Evolutionary conservation across 768 basidiomycete genomes (phyloP).

Genomic region (Pisolithus microcarpus): DNA sequence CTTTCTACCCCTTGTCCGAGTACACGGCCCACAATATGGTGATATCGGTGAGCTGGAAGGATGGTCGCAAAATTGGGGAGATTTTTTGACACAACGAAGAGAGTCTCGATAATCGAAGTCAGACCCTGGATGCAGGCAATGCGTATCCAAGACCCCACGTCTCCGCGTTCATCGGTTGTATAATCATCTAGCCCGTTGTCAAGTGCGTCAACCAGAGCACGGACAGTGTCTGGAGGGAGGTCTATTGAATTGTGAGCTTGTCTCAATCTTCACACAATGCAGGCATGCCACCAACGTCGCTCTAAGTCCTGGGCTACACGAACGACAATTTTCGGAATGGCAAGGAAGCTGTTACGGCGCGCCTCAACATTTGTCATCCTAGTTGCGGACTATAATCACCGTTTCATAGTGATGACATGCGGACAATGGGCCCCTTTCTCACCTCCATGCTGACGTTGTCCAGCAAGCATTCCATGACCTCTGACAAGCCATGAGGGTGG

Average conservation of each 20-base stretch:
- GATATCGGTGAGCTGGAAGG: constrained; percentile 53
- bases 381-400: constrained; percentile 25
- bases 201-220: constrained; percentile 47
- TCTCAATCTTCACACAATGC: constrained; percentile 6
- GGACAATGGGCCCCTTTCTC: constrained; percentile 17
- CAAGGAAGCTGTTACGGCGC: constrained; percentile 45
- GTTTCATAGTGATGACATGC: constrained; percentile 12
- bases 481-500: constrained; percentile 45
- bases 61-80: constrained; percentile 47
- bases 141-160: constrained; percentile 95
- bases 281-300: constrained; percentile 34
- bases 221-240: constrained; percentile 39
- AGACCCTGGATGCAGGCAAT: constrained; percentile 68
- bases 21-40: constrained; percentile 53
- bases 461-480: constrained; percentile 53
- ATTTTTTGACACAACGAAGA: constrained; percentile 40
- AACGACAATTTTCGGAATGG: constrained; percentile 41
- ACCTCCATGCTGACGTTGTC: constrained; percentile 52
- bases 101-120: constrained; percentile 41
- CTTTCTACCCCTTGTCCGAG: constrained; percentile 88
- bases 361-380: constrained; percentile 47
- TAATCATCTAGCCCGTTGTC: constrained; percentile 83
- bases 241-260: constrained; percentile 30
- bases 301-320: constrained; percentile 37
- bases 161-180: constrained; percentile 88